Evolutionary conservation across 768 basidiomycete genomes (phyloP).

Genomic region (Collybiopsis luxurians): DNA sequence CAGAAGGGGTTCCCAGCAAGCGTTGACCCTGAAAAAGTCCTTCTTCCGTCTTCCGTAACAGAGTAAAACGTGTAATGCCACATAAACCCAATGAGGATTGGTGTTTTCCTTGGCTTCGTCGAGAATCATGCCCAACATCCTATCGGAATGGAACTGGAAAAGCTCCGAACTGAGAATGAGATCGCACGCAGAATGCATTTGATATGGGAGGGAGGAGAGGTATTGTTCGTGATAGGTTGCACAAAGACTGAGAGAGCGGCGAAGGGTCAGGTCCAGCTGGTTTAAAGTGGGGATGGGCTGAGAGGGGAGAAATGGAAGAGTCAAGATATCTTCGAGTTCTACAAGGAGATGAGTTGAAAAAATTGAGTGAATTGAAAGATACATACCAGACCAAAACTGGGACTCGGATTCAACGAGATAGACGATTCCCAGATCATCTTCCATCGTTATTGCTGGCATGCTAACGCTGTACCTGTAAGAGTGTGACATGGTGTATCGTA

Average conservation of each 20-base stretch:
- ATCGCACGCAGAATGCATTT: conserved; percentile 80
- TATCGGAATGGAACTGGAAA: conserved; percentile 86
- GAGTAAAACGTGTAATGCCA: conserved; percentile 76
- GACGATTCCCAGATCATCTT: conserved; percentile 74
- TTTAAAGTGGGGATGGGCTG: conserved; percentile 50
- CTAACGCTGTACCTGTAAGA: background rate
- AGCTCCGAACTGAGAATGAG: conserved; percentile 81
- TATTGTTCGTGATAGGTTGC: conserved; percentile 90
- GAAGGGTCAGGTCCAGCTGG: conserved; percentile 74
- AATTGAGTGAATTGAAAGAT: conserved; percentile 2
- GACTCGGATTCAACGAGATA: conserved; percentile 82
- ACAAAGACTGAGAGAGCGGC: conserved; percentile 75
- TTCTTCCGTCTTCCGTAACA: conserved; percentile 68
- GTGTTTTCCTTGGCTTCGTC: conserved; percentile 76
- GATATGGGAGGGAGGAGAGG: conserved; percentile 71
- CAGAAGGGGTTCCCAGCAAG: conserved; percentile 80
- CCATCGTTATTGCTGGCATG: conserved; percentile 36
- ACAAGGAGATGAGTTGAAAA: conserved; percentile 1
- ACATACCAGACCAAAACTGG: conserved; percentile 88
- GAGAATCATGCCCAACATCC: conserved; percentile 82
- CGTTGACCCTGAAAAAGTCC: conserved; percentile 72
- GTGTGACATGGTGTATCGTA: background rate
- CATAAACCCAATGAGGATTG: conserved; percentile 80
- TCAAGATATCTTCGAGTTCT: conserved; percentile 89
- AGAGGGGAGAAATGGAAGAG: conserved; percentile 53